These are phyloP conservation scores for Colletotrichum caudatum DNA, from an alignment of 2,329 filamentous ascomycete genomes.

Conservation along the genomic window DNA sequence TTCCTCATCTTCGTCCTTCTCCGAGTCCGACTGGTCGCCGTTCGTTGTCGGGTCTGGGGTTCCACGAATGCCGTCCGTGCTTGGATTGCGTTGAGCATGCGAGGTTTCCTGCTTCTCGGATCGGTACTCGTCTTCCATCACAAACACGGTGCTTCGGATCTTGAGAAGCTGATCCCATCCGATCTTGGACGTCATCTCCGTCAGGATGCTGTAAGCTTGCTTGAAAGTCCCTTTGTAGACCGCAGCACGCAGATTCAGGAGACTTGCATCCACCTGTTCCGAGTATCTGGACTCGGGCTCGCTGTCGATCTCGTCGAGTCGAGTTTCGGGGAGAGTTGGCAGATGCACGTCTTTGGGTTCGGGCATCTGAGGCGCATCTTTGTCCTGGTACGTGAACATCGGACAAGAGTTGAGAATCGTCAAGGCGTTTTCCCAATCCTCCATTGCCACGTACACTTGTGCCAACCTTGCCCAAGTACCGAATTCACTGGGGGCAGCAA, in stretches of 20 bases:
- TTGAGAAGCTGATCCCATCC: slow-evolving; percentile 97
- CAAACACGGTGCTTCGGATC: slow-evolving; percentile 96
- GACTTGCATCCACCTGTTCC: slow-evolving; percentile 87
- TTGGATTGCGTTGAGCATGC: slow-evolving; percentile 75
- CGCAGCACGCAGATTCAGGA: slow-evolving; percentile 87
- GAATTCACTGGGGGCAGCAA: slow-evolving; percentile 96
- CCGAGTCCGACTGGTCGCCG: slow-evolving; percentile 52
- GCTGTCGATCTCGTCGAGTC: slow-evolving; percentile 96
- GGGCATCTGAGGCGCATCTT: slow-evolving; percentile 94
- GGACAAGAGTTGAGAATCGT: slow-evolving; percentile 97
- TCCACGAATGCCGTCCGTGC: slow-evolving; percentile 81
- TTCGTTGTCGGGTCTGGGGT: slow-evolving; percentile 72
- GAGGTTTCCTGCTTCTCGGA: slow-evolving; percentile 80
- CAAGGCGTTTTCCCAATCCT: slow-evolving; percentile 96
- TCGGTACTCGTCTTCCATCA: slow-evolving; percentile 99
- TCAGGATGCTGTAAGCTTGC: slow-evolving; percentile 92
- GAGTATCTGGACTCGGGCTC: slow-evolving; percentile 83
- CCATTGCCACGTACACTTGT: slow-evolving; percentile 92
- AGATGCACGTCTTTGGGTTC: slow-evolving; percentile 90
- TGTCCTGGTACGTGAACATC: slow-evolving; percentile 99
- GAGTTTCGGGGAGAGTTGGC: slow-evolving; percentile 87
- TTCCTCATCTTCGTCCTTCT: slow-evolving; percentile 48
- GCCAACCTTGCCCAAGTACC: slow-evolving; percentile 95
- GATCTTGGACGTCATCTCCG: slow-evolving; percentile 95
- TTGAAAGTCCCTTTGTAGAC: slow-evolving; percentile 95